phyloP scores from a whole-genome alignment of 2,329 filamentous ascomycete species.

The Arthrobotrys pseudoclavata region DNA sequence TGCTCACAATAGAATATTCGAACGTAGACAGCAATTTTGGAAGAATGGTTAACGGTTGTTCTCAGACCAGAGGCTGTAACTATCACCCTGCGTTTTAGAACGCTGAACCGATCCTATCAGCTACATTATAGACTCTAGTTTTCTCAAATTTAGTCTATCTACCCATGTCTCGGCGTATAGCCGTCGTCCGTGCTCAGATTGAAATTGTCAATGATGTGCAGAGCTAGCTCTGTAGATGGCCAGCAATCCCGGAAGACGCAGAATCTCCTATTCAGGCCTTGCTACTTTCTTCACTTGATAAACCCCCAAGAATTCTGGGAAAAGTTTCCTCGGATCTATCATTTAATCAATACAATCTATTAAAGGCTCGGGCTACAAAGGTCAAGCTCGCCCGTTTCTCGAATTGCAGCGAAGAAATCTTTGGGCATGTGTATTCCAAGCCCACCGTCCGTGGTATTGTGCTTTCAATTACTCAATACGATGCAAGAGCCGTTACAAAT shows the following conservation, averaged over 20 bases:
- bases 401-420: too few relatives aligned
- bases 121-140: neutral
- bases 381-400: too few relatives aligned
- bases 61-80: neutral
- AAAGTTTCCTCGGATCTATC: too few relatives aligned
- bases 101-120: neutral
- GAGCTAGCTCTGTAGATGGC: neutral
- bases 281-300: too few relatives aligned
- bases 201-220: neutral
- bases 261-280: too few relatives aligned
- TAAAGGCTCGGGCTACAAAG: too few relatives aligned
- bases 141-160: constrained; percentile 1
- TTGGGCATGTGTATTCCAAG: too few relatives aligned
- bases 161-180: constrained; percentile 1
- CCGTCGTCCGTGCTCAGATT: constrained; percentile 7
- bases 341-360: too few relatives aligned
- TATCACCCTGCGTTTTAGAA: neutral
- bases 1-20: too few relatives aligned
- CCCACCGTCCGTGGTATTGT: too few relatives aligned
- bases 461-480: neutral
- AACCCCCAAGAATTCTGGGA: neutral
- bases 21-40: too few relatives aligned
- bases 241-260: neutral
- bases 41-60: too few relatives aligned
- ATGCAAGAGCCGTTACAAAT: neutral